Percentiles rank a stretch among this genome's conserved stretches.
Evolutionary conservation across 2,329 filamentous ascomycete species (phyloP).

Genomic region (Stylonectria norvegica): DNA sequence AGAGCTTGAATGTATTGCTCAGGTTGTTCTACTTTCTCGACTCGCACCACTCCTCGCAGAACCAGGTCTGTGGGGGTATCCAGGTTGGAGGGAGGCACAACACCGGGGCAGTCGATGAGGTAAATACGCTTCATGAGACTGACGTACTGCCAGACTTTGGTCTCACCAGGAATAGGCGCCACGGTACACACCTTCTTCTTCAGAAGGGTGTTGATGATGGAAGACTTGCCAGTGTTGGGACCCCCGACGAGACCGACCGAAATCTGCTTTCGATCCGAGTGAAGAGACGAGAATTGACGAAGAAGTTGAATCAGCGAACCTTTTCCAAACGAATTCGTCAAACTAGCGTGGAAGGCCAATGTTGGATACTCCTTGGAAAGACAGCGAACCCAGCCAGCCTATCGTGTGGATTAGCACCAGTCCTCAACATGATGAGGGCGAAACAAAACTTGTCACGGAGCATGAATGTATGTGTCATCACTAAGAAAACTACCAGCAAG

Average conservation of each 20-base stretch:
- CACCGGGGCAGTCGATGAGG: conserved; percentile 94
- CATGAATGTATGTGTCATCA: conserved; percentile 91
- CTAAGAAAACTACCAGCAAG: conserved; percentile 90
- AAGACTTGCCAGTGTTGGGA: conserved; percentile 93
- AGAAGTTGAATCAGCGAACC: conserved; percentile 89
- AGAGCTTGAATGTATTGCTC: conserved; percentile 92
- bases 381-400: conserved; percentile 90
- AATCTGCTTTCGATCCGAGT: conserved; percentile 89
- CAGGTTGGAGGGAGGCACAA: conserved; percentile 82
- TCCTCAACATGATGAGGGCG: conserved; percentile 10
- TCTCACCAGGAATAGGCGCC: conserved; percentile 93
- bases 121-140: conserved; percentile 88
- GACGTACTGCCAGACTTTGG: conserved; percentile 97
- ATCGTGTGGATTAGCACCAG: conserved; percentile 21
- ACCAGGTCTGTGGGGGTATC: conserved; percentile 87
- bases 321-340: conserved; percentile 96
- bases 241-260: conserved; percentile 76
- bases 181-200: conserved; percentile 94
- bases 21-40: conserved; percentile 94
- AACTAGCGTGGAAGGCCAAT: conserved; percentile 87
- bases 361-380: conserved; percentile 91
- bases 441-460: no score
- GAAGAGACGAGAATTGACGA: conserved; percentile 86
- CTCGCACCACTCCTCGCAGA: conserved; percentile 83
- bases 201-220: conserved; percentile 92